Base-by-base conservation (phyloP, 345 rosid species). In the Diplotaxis tenuifolia region DNA sequence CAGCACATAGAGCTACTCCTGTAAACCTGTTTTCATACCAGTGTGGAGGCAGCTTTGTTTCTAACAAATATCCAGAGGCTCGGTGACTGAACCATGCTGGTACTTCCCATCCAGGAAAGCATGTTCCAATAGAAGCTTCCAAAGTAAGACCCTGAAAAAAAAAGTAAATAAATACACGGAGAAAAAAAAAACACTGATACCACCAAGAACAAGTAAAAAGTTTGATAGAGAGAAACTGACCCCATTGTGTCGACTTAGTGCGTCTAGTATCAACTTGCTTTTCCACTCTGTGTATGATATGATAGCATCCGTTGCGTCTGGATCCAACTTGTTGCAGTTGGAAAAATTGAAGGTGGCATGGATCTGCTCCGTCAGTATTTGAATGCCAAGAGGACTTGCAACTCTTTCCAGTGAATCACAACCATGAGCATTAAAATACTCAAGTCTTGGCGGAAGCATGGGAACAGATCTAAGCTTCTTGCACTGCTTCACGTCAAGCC, bases 71-170 rank as follows among this genome's bases (percentile, higher is more conserved):
- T 10, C 59, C 70, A 18, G 18, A 28, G 0, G 59, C 40, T 66
- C 21, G 60, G 29, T 66, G 15, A 50, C 31, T 18, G 54, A 63
- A 63, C 53, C 53, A 12, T n/a, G 34, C 34, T 0, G 68, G 67
- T 14, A 38, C 47, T 60, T 60, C 47, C 15, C 25, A 32, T 5
- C 65, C 65, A 18, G 75, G 75, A 52, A 62, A 72, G n/a, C 75
- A 61, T 0, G 62, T 61, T 16, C 29, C 50, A 23, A 16, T 9
- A 4, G 19, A 14, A 31, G 10, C 20, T 21, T 60, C 67, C 22
- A 47, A 20, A 1, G 32, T 9, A 12, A 2, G 29, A 70, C 14
- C 49, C 71, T 62, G 47, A 19, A 31, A 7, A 31, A 21, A 4
- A 20, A 62, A 62, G 5, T n/a, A n/a, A n/a, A n/a, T n/a, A n/a